Conservation (phyloP, 2,329 filamentous ascomycete species). For the Blastomyces percursus region DNA sequence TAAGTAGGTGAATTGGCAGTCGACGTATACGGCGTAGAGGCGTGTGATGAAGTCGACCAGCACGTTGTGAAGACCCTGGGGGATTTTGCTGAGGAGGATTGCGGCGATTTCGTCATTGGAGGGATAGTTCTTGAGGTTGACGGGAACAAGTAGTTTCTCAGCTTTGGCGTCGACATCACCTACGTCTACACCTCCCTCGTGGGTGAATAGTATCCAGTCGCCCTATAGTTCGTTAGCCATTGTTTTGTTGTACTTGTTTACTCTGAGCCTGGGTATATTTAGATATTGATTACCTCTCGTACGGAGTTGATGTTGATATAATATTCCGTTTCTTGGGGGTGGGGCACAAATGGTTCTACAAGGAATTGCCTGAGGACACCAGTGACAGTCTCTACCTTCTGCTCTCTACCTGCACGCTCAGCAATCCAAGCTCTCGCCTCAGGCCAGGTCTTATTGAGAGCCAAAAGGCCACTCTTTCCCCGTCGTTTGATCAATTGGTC, state of each 20-base stretch:
- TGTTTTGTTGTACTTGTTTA: background rate
- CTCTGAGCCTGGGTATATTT: background rate
- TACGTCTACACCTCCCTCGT: slow-evolving; percentile 98
- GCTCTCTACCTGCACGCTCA: slow-evolving; percentile 78
- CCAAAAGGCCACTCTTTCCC: slow-evolving; percentile 95
- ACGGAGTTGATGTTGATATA: slow-evolving; percentile 99
- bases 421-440: slow-evolving; percentile 93
- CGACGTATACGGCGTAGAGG: slow-evolving; percentile 96
- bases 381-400: slow-evolving; percentile 84
- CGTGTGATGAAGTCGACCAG: slow-evolving; percentile 98
- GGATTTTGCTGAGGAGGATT: slow-evolving; percentile 81
- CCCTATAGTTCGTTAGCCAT: slow-evolving; percentile 48
- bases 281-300: slow-evolving; percentile 70
- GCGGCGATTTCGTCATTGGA: slow-evolving; percentile 89
- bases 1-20: slow-evolving; percentile 99
- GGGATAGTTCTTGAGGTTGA: slow-evolving; percentile 87
- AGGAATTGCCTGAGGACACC: slow-evolving; percentile 90
- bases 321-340: slow-evolving; percentile 92
- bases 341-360: slow-evolving; percentile 96
- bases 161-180: slow-evolving; percentile 98
- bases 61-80: slow-evolving; percentile 91
- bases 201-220: slow-evolving; percentile 99
- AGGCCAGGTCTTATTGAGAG: slow-evolving; percentile 93
- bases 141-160: slow-evolving; percentile 95
- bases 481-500: slow-evolving; percentile 99